Evolutionary conservation across 225 moss, liverwort and hornwort species (phyloP), one percentile per base, ranked within the genome.

Genomic region (Climacium dendroides): DNA sequence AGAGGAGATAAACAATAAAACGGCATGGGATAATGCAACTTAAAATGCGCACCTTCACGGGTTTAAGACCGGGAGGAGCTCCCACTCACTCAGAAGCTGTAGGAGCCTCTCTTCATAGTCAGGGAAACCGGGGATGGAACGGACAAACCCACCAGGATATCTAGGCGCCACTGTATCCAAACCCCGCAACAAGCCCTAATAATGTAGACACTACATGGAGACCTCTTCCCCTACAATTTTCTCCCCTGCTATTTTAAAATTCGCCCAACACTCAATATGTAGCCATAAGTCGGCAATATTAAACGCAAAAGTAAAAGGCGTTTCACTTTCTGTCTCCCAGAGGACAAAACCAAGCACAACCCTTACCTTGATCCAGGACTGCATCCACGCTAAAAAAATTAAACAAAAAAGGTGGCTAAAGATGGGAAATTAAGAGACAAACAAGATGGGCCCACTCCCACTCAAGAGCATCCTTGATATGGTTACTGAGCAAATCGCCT

Each of bases 401-500:
- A 11, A 62, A 64, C 8, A 76, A 81, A 62, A 73, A 90, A 81
- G 72, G 65, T 65, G 81, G 62, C 83, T 80, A 82, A 64, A 58
- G 65, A 74, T 74, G 69, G 83, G 55, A 83, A 86, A 89, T 80
- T 57, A 84, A 86, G 82, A 85, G 77, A 79, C 87, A 80, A 85
- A 72, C 29, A 64, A 90, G 74, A 85, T 77, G 65, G 75, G 88
- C 78, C 78, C 90, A 85, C 81, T 81, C 82, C 88, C 87, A 81
- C 77, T 81, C 88, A 67, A 85, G 58, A 75, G 53, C 85, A 87
- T 80, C 82, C 75, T 75, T 62, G 80, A 83, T 66, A 57, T 85
- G 67, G 48, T 90, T 89, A 99, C 90, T 99, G 98, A 83, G 98
- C 98, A 89, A 97, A 99, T 80, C 98, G 93, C 85, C 98, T 95